Evolutionary conservation across 805 yeast species (phyloP), one percentile per base, ranked within the genome.

Genomic region (Sugiyamaella americana): DNA sequence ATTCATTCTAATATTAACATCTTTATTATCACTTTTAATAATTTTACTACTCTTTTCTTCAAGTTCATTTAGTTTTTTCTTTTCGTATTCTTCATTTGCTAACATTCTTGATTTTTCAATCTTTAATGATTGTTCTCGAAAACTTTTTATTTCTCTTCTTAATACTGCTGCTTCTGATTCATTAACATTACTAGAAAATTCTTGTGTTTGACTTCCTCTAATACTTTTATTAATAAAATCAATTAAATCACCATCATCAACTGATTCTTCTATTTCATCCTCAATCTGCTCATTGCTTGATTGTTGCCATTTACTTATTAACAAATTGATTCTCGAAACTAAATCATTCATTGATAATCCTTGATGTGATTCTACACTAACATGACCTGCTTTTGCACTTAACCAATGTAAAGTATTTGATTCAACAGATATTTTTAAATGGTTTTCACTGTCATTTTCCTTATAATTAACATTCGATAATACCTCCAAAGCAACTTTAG

Each of bases 71-170:
- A 49, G 56, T 20, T 48, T 42, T 39, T 46, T 41, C 26, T 46
- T 51, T 18, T 51, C 53, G 40, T 47, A 49, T 36, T 40, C 48
- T 24, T 41, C 51, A 11, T 46, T 48, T 19, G 38, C 52, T 5
- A 44, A 48, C 8, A 39, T 38, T 16, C 50, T 42, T 4, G 23
- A 39, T 23, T 40, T 38, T 40, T 56, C 59, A 20, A 48, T 35
- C 17, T 24, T 32, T 29, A 51, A 22, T 4, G 60, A 48, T 21
- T 50, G 50, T 34, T 48, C 44, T 41, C 62, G 30, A 37, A 58
- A 58, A 32, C 45, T 42, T 20, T 38, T 41, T 29, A 58, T 54
- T 11, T 54, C 62, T 16, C 42, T 44, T 16, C 49, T 48, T 23
- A 54, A 37, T n/a, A 24, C 43, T 13, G 48, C 54, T 11, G 40